A percentile compares a stretch with the other conserved stretches of the same genome.
These are phyloP conservation scores for Fibroporia radiculosa DNA, from an alignment of 768 basidiomycete species.

Conservation along the genomic window DNA sequence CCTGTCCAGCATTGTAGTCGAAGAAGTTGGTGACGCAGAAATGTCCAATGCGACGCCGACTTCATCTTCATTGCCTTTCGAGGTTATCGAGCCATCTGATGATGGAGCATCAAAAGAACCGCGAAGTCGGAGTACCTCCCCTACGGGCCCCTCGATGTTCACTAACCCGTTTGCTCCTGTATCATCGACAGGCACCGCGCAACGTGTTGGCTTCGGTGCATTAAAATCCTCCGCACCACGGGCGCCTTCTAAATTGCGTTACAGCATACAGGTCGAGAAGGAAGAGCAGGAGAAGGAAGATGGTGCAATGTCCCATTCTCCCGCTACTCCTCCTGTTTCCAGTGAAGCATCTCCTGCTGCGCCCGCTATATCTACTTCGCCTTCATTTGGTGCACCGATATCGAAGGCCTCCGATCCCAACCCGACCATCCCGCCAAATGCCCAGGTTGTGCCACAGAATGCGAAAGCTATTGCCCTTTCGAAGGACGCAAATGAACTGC, in stretches of 20 bases:
- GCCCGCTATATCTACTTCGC: constrained; percentile 19
- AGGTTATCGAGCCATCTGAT: constrained; percentile 33
- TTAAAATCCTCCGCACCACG: constrained; percentile 54
- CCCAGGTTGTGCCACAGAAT: constrained; percentile 11
- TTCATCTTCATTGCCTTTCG: constrained; percentile 23
- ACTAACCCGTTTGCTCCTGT: constrained; percentile 5
- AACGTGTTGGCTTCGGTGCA: constrained; percentile 1
- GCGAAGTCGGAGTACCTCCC: constrained; percentile 12
- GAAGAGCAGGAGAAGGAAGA: constrained; percentile 24
- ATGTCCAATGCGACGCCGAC: constrained; percentile 19
- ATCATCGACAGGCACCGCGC: background rate
- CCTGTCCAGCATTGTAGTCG: constrained; percentile 10
- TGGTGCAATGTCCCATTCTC: background rate
- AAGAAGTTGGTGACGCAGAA: constrained; percentile 28
- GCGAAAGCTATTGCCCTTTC: constrained; percentile 20
- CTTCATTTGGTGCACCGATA: background rate
- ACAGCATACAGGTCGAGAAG: constrained; percentile 56
- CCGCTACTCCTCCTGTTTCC: background rate
- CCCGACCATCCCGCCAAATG: background rate
- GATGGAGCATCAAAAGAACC: constrained; percentile 2
- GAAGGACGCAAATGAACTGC: constrained; percentile 26
- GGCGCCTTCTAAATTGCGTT: constrained; percentile 73
- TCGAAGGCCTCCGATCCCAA: constrained; percentile 11
- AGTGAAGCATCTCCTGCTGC: constrained; percentile 18
- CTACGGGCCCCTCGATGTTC: no score